phyloP scores from a whole-genome alignment of 2,329 filamentous ascomycete genomes.

The Sarocladium strictum region DNA sequence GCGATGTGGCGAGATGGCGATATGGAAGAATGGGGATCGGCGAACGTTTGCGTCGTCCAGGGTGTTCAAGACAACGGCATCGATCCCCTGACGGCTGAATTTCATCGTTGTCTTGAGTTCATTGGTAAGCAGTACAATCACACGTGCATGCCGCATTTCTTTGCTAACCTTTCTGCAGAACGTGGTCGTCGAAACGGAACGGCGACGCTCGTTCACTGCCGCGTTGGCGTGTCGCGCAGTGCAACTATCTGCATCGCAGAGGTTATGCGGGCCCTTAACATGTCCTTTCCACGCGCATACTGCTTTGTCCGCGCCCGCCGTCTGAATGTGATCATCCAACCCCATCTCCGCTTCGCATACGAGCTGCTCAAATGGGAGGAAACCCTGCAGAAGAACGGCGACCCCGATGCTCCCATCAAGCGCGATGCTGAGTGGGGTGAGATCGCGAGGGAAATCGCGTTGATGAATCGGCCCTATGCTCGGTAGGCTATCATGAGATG shows the following conservation, averaged over 20 bases:
- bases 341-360: slow-evolving; percentile 89
- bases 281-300: slow-evolving; percentile 89
- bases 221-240: slow-evolving; percentile 90
- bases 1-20: slow-evolving; percentile 73
- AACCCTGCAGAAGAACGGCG: slow-evolving; percentile 51
- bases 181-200: slow-evolving; percentile 69
- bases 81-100: slow-evolving; percentile 81
- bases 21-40: slow-evolving; percentile 63
- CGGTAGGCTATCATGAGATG: too few species aligned
- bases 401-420: slow-evolving; percentile 40
- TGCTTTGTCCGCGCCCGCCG: slow-evolving; percentile 91
- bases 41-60: slow-evolving; percentile 76
- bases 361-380: slow-evolving; percentile 97
- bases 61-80: slow-evolving; percentile 95
- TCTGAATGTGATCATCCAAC: slow-evolving; percentile 97
- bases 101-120: slow-evolving; percentile 79
- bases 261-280: slow-evolving; percentile 75
- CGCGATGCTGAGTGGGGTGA: slow-evolving; percentile 89
- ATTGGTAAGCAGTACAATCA: slow-evolving; percentile 80
- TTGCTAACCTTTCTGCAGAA: slow-evolving; percentile 44
- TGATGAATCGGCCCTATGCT: slow-evolving; percentile 94
- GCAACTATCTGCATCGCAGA: slow-evolving; percentile 99
- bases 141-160: too few species aligned
- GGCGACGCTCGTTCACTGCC: slow-evolving; percentile 90
- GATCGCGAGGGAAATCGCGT: slow-evolving; percentile 81